Evolutionary conservation across 331 rosid genomes (phyloP), one percentile per base, ranked within the genome.

Genomic region (Malus hybrid): DNA sequence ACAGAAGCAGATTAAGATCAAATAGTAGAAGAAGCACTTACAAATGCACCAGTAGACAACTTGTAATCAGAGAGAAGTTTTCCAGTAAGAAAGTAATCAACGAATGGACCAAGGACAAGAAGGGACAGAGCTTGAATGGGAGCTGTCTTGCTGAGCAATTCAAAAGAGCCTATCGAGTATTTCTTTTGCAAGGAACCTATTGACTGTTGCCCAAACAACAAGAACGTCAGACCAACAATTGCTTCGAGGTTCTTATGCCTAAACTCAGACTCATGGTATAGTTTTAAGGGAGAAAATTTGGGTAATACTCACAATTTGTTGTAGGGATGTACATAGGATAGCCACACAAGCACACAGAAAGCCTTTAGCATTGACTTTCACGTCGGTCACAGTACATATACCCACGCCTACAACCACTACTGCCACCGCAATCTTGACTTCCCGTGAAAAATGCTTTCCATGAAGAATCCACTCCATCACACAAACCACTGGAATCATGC

Each of bases 401-500:
- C 88, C 90, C 0, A 86, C 90, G 24, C 88, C 88, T 5, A 84
- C 70, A 66, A 86, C 88, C 69, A 86, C 90, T 52, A 84, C 84
- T 1, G 66, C 39, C 39, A 81, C 90, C 1, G 90, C 86, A 69
- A 84, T 76, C 77, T 86, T 86, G 48, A 86, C 90, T 80, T 87
- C 83, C 69, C 74, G 82, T 68, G 90, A 82, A 65, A 71, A 87
- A 10, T 82, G 83, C 66, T 87, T 87, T 31, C 82, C 82, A 73
- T 87, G 88, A 44, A 87, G 77, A 69, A 87, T 87, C 88, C 88
- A 84, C 48, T 87, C 90, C 87, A 87, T 72, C 29, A 87, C 74
- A 69, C 88, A 87, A 18, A 87, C 90, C 69, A 87, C 90, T 0
- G 88, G 90, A 67, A 87, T 84, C 88, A 87, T 82, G 83, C 90